Base-by-base conservation (phyloP, 371 early-diverging fungal genomes). In the Lichtheimia corymbifera region DNA sequence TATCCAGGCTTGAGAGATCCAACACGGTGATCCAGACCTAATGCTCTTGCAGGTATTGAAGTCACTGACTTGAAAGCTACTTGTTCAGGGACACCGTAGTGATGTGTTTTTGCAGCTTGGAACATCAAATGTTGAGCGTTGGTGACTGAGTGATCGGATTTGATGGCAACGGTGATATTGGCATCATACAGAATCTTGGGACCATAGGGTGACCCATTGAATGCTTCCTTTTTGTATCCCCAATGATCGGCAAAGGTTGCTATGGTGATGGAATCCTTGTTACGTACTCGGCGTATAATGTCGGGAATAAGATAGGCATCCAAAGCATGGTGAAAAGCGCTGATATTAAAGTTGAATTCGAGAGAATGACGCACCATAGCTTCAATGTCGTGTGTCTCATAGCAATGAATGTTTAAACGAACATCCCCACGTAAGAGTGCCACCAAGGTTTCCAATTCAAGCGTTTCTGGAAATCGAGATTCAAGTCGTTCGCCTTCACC, bases 301-400 rank as follows among this genome's bases (percentile, higher is more conserved):
- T 75, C 83, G 2, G 91, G 88, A 22, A 91, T 77, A 44, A 84
- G 79, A 66, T 91, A 91, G 4, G 93, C 93, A 57, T 90, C 90
- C 24, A 90, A 68, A 18, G 89, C 94, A 68, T 93, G 94, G 63
- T 93, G 94, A 71, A 93, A 88, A 6, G 94, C 86, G 2, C 80
- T 55, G 51, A 93, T 89, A 22, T 80, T 84, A 68, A 93, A 89
- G 60, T 84, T 83, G 73, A 85, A 93, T 70, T 93, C 91, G 53
- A 84, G 70, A 15, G 89, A 83, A 58, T 85, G 83, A 22, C 92
- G 84, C 53, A 93, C 68, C 82, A 92, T 83, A 49, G 90, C 88
- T 67, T 89, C 90, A 5, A 91, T 69, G 68, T 89, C 91, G 47
- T 84, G 74, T 3, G 87, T 77, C 65, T 87, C 85, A 53, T 88